Base-by-base conservation (phyloP, 495 filamentous ascomycete genomes). In the Neurospora sp. region DNA sequence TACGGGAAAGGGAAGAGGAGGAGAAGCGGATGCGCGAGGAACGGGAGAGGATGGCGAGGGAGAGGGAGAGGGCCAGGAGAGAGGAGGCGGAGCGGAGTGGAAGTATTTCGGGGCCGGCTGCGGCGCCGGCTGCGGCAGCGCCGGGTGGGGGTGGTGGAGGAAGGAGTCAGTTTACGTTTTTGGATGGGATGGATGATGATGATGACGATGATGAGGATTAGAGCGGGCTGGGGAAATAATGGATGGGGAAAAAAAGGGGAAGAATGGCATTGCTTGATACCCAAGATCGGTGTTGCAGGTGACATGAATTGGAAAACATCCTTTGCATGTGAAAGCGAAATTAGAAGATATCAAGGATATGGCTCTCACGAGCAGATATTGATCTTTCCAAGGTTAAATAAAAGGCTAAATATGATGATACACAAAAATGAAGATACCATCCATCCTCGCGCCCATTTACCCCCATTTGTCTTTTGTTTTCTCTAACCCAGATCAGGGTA, bases 111-210 rank as follows among this genome's bases (percentile, higher is more conserved):
- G 75, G 73, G 0, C 54, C 54, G 54, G 20, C 54, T 62, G 78
- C 39, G 14, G 46, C 46, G 1, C 37, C n/a, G 48, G 16, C 20
- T 40, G 37, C 44, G 46, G 73, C 44, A 9, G 20, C 40, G 46
- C n/a, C 69, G 37, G 18, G 71, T 46, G 75, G 11, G 31, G 73
- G 39, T 18, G 78, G 66, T 18, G 76, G 81, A 66, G 35, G 62
- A 40, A 85, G 84, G 75, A 82, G 80, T 74, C 87, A 87, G 77
- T 85, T 88, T 70, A 85, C 84, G n/a, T 89, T 88, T 73, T 78
- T 84, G 75, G 84, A 79, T 27, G 80, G 82, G 73, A 81, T 87
- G 59, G 86, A 89, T 73, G 86, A 88, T 69, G 86, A 88, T 70
- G 86, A 88, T 71, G 85, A 87, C 10, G 84, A 81, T 27, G 81